These are phyloP conservation scores for Lentinula detonsa DNA, from an alignment of 768 basidiomycete species.

Conservation along the genomic window DNA sequence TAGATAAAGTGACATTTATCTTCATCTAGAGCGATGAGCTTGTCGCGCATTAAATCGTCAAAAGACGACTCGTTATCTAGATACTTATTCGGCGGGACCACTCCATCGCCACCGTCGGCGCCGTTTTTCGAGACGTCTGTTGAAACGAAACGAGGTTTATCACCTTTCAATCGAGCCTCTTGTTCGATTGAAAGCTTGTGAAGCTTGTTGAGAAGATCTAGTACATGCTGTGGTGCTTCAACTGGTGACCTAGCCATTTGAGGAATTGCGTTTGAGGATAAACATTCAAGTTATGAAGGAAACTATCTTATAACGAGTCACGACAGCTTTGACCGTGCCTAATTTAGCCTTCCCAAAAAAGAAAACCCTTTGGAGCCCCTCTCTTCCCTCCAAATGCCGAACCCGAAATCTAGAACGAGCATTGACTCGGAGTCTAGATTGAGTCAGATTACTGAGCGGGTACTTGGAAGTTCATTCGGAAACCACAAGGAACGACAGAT, in stretches of 20 bases:
- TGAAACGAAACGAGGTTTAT: background rate
- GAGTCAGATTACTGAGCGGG: too few relatives aligned
- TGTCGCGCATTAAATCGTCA: background rate
- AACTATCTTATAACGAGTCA: background rate
- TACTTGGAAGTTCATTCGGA: too few relatives aligned
- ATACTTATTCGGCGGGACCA: background rate
- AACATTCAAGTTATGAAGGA: background rate
- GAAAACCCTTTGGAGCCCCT: too few relatives aligned
- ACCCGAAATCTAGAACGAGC: background rate
- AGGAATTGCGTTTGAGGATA: background rate
- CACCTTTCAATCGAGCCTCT: background rate
- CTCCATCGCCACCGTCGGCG: background rate
- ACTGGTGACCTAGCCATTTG: background rate
- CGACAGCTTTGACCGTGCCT: background rate
- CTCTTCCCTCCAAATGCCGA: background rate
- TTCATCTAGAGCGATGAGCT: constrained; percentile 9
- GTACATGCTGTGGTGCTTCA: background rate
- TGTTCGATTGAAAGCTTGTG: background rate
- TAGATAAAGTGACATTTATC: constrained; percentile 8
- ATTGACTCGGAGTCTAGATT: too few relatives aligned
- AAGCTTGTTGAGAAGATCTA: background rate
- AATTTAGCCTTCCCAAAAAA: background rate
- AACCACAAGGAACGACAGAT: too few relatives aligned
- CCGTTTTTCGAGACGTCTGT: background rate
- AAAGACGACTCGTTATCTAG: background rate